Evolutionary conservation across 441 rosid species (phyloP).

Genomic region (Croton laevigatus): DNA sequence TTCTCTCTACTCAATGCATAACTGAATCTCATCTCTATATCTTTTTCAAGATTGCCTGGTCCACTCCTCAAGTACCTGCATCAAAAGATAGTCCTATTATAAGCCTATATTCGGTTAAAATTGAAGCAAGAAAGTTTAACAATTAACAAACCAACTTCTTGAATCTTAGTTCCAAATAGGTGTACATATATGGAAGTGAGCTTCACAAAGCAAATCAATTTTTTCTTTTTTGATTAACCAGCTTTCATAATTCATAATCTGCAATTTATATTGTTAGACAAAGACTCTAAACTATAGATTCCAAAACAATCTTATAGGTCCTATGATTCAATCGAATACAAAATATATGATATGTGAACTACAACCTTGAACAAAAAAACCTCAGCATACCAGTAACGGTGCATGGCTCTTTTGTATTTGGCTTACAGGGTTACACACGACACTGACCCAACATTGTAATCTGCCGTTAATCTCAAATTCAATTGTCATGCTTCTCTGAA

Average conservation of each 20-base stretch:
- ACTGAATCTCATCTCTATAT: conserved; percentile 91
- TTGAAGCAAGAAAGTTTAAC: neutral
- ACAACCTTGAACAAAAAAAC: too few relatives aligned
- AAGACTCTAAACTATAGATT: too few relatives aligned
- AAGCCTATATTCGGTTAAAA: neutral
- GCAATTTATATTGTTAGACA: too few relatives aligned
- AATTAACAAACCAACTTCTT: neutral
- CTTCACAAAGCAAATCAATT: neutral
- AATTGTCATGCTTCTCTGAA: too few relatives aligned
- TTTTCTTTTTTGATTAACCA: neutral
- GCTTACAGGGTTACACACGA: too few relatives aligned
- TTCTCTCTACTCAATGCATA: conserved; percentile 95
- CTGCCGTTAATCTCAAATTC: too few relatives aligned
- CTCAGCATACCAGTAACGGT: too few relatives aligned
- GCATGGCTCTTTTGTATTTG: too few relatives aligned
- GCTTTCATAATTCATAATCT: neutral
- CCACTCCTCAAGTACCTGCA: conserved; percentile 85
- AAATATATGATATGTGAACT: too few relatives aligned
- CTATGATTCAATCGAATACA: too few relatives aligned
- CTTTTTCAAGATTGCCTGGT: conserved; percentile 84
- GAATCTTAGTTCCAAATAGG: neutral
- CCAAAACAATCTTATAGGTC: too few relatives aligned
- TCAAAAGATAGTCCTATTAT: conserved; percentile 14
- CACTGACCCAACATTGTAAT: too few relatives aligned
- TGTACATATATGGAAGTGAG: neutral